Evolutionary conservation across 1,139 yeast genomes (phyloP), one percentile per base, ranked within the genome.

Genomic region (Suhomyces yuchorum): DNA sequence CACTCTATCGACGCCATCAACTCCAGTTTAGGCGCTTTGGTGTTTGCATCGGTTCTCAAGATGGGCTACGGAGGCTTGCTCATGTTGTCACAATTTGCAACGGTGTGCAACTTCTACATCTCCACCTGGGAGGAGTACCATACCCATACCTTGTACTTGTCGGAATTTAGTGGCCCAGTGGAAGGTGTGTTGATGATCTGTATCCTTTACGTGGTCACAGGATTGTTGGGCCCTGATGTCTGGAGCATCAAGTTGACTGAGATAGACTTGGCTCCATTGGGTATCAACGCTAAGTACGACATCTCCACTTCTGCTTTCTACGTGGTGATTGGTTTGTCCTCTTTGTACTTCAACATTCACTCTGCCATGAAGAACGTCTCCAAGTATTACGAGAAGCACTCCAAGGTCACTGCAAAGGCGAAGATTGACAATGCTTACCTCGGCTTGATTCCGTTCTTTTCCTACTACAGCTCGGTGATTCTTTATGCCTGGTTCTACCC

Each of bases 111-210:
- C 68, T 92, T 92, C 63, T 92, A 91, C 63, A 68, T 89, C 48
- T 85, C 96, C 41, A 92, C 98, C 0, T 92, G 98, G 98, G 98
- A 92, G 69, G 97, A 91, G 63, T 92, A 81, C 64, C 95, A 91
- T 61, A 92, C 98, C 1, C 96, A 91, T 57, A 86, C 85, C 30
- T 73, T 92, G 52, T 92, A 78, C 65, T 73, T 92, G 47, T 84
- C 95, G 38, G 82, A 80, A 53, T 86, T 90, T 60, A 87, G 95
- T 18, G 98, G 98, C 1, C 98, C 98, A 0, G 98, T 92, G 2
- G 98, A 92, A 67, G 98, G 98, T 4, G 88, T 92, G 35, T 66
- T 90, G 55, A 77, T 86, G 73, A 74, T 91, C 44, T 66, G 81
- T 36, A 66, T 59, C 0, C 69, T 83, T 17, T 88, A 80, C 60